Percentiles rank a stretch among this genome's conserved stretches.
Conservation (phyloP, 2,329 filamentous ascomycete genomes). For the Aspergillus fumigatus region DNA sequence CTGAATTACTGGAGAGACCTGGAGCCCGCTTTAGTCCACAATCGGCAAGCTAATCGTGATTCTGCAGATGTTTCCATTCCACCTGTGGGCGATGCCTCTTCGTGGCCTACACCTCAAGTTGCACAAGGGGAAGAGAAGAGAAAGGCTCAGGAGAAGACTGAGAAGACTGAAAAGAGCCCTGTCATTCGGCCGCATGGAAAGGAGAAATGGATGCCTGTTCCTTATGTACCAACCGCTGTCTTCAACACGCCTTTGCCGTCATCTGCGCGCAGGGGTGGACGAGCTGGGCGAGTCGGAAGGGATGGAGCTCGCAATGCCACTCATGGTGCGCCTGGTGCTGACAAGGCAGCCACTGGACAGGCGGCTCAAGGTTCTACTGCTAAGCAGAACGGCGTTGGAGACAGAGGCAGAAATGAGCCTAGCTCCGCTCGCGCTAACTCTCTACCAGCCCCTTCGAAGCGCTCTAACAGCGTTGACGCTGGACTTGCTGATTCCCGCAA, state of each 20-base stretch:
- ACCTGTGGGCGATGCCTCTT: conserved; percentile 68
- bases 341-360: conserved; percentile 31
- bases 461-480: conserved; percentile 33
- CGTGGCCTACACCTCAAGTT: conserved; percentile 87
- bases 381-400: conserved; percentile 29
- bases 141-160: conserved; percentile 61
- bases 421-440: conserved; percentile 36
- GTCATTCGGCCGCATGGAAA: conserved; percentile 59
- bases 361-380: conserved; percentile 18
- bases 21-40: conserved; percentile 9
- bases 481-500: conserved; percentile 31
- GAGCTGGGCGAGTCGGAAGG: conserved; percentile 53
- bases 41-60: conserved; percentile 10
- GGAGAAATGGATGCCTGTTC: conserved; percentile 79
- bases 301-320: conserved; percentile 44
- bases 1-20: not conserved
- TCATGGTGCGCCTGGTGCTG: conserved; percentile 30
- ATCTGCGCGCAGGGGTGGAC: conserved; percentile 50
- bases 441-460: conserved; percentile 34
- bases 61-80: conserved; percentile 45
- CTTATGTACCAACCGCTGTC: conserved; percentile 76
- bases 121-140: conserved; percentile 72
- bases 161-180: conserved; percentile 55
- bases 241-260: conserved; percentile 74
- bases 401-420: conserved; percentile 34